phyloP scores from a whole-genome alignment of 495 filamentous ascomycete genomes.

The Penicillium odoratum region DNA sequence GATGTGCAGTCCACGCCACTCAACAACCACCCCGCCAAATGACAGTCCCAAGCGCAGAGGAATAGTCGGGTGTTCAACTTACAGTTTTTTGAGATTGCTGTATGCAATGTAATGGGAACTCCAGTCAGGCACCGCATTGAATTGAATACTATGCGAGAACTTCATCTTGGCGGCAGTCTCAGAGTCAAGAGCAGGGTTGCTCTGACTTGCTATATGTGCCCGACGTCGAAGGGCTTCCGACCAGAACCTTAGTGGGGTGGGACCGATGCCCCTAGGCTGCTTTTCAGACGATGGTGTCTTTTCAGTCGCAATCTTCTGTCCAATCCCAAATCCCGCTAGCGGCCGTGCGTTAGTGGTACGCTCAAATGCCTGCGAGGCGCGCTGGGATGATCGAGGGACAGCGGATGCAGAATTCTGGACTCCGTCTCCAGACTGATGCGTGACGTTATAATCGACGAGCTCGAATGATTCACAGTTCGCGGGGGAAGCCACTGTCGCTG shows the following conservation, averaged over 20 bases:
- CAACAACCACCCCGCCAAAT: not conserved
- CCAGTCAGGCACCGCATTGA: constrained; percentile 99
- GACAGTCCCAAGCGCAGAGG: not conserved
- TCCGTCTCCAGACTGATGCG: constrained; percentile 11
- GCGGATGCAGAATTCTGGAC: constrained; percentile 8
- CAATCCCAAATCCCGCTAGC: constrained; percentile 12
- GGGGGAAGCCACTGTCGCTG: constrained; percentile 32
- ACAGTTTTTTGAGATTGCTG: constrained; percentile 98
- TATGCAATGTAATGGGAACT: constrained; percentile 97
- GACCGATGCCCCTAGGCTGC: constrained; percentile 16
- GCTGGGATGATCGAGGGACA: constrained; percentile 6
- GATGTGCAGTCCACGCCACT: constrained; percentile 6
- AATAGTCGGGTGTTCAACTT: constrained; percentile 34
- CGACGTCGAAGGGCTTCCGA: constrained; percentile 38
- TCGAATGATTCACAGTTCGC: constrained; percentile 33
- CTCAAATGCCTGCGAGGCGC: constrained; percentile 6
- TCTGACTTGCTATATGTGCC: constrained; percentile 22
- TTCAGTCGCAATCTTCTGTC: constrained; percentile 13
- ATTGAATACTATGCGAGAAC: constrained; percentile 99
- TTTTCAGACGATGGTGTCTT: constrained; percentile 14
- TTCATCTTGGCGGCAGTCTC: constrained; percentile 79
- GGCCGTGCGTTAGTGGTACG: constrained; percentile 18
- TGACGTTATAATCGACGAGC: constrained; percentile 38
- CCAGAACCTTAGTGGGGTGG: constrained; percentile 39
- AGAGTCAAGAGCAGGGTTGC: constrained; percentile 22